Percentiles rank a stretch among this genome's conserved stretches.
These are phyloP conservation scores for Eucalyptus curtisii DNA, from an alignment of 345 rosid genomes.

Conservation along the genomic window DNA sequence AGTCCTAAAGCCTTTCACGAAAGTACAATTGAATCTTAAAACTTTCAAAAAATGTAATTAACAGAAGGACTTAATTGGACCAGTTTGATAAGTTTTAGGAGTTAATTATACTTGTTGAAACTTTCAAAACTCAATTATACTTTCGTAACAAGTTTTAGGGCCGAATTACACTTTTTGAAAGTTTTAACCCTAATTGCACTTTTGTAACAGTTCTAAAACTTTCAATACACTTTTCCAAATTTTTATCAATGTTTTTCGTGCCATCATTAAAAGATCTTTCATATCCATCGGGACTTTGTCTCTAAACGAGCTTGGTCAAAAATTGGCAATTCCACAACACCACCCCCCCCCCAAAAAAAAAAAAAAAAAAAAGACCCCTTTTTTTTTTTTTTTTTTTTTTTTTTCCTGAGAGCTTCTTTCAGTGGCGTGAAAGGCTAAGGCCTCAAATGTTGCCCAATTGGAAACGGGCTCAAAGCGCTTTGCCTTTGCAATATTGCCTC, in stretches of 20 bases:
- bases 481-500: background rate
- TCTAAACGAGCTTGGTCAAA: background rate
- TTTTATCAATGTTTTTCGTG: background rate
- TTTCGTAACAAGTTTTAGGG: too few species aligned
- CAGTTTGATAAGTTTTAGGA: too few species aligned
- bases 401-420: background rate
- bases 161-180: too few species aligned
- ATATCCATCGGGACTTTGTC: background rate
- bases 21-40: too few species aligned
- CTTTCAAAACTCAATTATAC: too few species aligned
- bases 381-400: background rate
- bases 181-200: too few species aligned
- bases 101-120: too few species aligned
- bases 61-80: rapidly evolving
- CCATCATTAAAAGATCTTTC: background rate
- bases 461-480: background rate
- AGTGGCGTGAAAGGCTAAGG: background rate
- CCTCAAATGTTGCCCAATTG: background rate
- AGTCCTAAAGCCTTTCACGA: rapidly evolving
- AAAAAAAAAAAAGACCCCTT: too few species aligned
- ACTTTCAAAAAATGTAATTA: too few species aligned
- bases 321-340: background rate
- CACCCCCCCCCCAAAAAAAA: too few species aligned
- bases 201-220: too few species aligned
- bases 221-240: too few species aligned